phyloP scores from a whole-genome alignment of 768 basidiomycete genomes.

The Lentinula sp. region DNA sequence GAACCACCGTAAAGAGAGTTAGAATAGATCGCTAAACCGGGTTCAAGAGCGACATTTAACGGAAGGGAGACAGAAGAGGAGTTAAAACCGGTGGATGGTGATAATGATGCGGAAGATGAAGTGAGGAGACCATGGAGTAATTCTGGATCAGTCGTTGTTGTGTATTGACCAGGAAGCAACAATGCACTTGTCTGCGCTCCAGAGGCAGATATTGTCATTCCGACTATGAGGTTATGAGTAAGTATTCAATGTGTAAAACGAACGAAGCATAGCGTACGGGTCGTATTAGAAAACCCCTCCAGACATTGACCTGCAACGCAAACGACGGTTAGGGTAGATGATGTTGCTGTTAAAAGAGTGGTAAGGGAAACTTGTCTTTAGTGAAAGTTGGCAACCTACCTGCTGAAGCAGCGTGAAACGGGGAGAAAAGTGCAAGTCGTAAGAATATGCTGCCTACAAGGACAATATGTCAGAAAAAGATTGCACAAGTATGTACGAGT shows the following conservation, averaged over 20 bases:
- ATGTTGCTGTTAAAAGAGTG: conserved; percentile 36
- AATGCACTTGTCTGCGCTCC: conserved; percentile 48
- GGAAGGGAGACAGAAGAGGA: conserved; percentile 55
- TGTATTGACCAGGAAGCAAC: conserved; percentile 75
- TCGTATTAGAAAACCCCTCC: conserved; percentile 70
- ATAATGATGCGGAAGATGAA: conserved; percentile 52
- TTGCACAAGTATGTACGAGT: background rate
- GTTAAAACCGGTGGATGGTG: conserved; percentile 62
- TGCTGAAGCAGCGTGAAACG: background rate
- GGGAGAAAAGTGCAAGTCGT: background rate
- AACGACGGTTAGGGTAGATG: conserved; percentile 53
- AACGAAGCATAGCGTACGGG: conserved; percentile 33
- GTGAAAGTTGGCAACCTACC: background rate
- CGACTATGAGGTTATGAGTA: conserved; percentile 40
- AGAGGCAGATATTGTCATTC: conserved; percentile 55
- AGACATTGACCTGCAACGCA: conserved; percentile 90
- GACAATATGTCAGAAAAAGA: background rate
- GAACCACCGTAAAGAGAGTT: conserved; percentile 60
- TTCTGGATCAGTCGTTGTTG: conserved; percentile 64
- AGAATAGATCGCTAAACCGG: conserved; percentile 65
- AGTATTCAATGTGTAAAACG: background rate
- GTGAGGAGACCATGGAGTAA: conserved; percentile 65
- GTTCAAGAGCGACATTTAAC: conserved; percentile 58
- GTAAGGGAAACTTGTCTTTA: background rate
- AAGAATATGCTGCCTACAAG: background rate